Percentiles rank a stretch among this genome's conserved stretches.
Evolutionary conservation across 805 yeast species (phyloP).

Genomic region (Kazachstania martiniae): DNA sequence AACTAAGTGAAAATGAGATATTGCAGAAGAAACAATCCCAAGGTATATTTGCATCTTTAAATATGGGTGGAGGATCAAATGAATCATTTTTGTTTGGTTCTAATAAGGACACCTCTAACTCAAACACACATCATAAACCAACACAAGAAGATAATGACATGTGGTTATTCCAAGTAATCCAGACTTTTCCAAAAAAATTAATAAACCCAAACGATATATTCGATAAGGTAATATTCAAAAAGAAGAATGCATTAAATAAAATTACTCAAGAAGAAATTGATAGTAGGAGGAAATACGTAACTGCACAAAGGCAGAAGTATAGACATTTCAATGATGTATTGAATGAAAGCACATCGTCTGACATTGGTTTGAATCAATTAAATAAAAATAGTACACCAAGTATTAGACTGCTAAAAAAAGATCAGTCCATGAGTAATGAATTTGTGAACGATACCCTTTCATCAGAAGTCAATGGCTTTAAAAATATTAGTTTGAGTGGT

Average conservation of each 20-base stretch:
- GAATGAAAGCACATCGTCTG: not conserved
- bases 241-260: constrained; percentile 58
- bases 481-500: constrained; percentile 30
- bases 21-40: constrained; percentile 7
- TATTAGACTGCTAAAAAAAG: not conserved
- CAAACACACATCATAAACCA: not conserved
- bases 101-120: not conserved
- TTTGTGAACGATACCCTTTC: constrained; percentile 27
- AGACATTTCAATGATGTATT: constrained; percentile 3
- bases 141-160: constrained; percentile 33
- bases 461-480: constrained; percentile 32
- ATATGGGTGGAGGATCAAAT: constrained; percentile 1
- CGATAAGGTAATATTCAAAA: constrained; percentile 57
- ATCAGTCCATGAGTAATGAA: constrained; percentile 12
- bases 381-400: not conserved
- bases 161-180: constrained; percentile 74
- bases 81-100: not conserved
- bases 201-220: constrained; percentile 59
- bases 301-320: constrained; percentile 37
- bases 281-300: constrained; percentile 67
- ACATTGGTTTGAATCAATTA: not conserved
- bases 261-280: constrained; percentile 72
- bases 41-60: constrained; percentile 1
- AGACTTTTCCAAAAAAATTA: constrained; percentile 62
- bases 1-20: constrained; percentile 60